These are phyloP conservation scores for Botrytis aclada DNA, from an alignment of 2,329 filamentous ascomycete genomes.

Conservation along the genomic window DNA sequence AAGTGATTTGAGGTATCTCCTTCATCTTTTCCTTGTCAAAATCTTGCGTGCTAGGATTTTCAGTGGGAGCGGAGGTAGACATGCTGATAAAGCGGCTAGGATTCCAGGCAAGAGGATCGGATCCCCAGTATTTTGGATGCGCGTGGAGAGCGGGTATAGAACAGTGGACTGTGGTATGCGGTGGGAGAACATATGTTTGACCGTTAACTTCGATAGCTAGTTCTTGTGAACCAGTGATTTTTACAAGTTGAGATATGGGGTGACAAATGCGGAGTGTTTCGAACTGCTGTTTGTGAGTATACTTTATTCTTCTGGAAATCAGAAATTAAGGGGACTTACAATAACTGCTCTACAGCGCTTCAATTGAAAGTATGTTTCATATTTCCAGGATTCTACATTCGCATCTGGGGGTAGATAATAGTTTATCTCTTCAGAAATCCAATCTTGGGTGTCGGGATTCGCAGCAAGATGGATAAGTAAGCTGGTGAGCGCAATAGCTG, in stretches of 20 bases:
- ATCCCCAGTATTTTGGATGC: background rate
- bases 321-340: background rate
- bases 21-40: background rate
- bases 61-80: background rate
- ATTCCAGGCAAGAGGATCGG: background rate
- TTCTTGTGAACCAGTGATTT: background rate
- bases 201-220: background rate
- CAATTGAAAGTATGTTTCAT: background rate
- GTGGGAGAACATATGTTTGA: background rate
- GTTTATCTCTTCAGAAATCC: slow-evolving; percentile 5
- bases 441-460: background rate
- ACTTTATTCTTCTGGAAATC: background rate
- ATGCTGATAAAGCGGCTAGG: background rate
- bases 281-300: background rate
- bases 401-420: background rate
- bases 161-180: background rate
- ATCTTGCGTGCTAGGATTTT: background rate
- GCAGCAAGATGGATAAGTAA: background rate
- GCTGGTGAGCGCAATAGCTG: background rate
- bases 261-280: slow-evolving; percentile 10
- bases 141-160: slow-evolving; percentile 1
- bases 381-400: background rate
- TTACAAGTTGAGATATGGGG: background rate
- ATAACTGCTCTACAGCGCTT: background rate
- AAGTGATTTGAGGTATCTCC: background rate